Base-by-base conservation (phyloP, 257 asterid species). In the Handroanthus guayacan region DNA sequence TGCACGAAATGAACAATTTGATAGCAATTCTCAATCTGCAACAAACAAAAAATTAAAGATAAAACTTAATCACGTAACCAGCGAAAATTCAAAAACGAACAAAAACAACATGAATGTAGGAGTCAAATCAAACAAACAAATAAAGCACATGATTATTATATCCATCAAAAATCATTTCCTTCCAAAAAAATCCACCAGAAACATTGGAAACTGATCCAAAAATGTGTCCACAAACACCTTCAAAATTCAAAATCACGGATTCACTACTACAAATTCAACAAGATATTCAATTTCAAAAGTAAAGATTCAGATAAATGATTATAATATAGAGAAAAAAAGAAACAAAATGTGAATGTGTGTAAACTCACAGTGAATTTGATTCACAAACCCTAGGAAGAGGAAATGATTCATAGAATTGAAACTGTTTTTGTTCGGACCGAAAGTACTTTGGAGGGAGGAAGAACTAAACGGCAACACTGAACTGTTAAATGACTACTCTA, bases 371-470 rank as follows among this genome's bases (percentile, higher is more conserved):
- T 65, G 78, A 73, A 38, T 52, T 54, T 2, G 38, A 61, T 45
- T 63, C 72, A 80, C 74, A 69, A 80, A 77, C 81, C 84, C 79
- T 74, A 78, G 58, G 11, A n/a, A 65, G 72, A 34, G 25, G 57
- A 70, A 63, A 45, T 14, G 51, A 62, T 36, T 11, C 52, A 41
- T 5, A 60, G 50, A 57, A 48, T 13, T 25, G 63, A 71, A 62
- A 52, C 62, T 6, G 14, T 66, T 34, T 74, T 18, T 61, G 61
- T 43, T 58, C 47, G 55, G 67, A 39, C 55, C 39, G 37, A 12
- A 18, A 57, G 11, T 71, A 14, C 55, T n/a, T 18, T 54, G 39
- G 74, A 38, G 51, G 67, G 39, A 34, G 41, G 69, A 51, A 14
- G 48, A 3, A 69, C 48, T 11, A 34, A 54, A 74, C 39, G 62